Conservation (phyloP, 2,329 filamentous ascomycete species). For the Talaromyces sp. region DNA sequence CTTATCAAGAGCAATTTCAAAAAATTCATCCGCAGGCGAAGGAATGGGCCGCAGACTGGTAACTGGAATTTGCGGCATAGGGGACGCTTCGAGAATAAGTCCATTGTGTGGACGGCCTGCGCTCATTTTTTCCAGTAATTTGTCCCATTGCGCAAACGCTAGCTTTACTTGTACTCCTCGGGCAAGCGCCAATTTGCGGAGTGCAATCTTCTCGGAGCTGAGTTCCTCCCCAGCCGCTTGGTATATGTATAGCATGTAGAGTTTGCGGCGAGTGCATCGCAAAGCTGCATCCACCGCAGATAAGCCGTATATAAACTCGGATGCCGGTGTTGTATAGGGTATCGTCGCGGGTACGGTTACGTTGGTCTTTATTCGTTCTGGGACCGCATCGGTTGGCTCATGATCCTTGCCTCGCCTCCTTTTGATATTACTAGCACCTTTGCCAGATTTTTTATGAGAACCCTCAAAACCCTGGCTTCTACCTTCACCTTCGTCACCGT, state of each 20-base stretch:
- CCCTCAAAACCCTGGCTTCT: not conserved
- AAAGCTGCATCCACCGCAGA: constrained; percentile 77
- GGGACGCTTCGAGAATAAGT: constrained; percentile 78
- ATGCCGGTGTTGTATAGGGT: constrained; percentile 76
- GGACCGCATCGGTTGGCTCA: constrained; percentile 21
- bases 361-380: constrained; percentile 30
- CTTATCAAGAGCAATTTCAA: constrained; percentile 56
- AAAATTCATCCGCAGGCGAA: constrained; percentile 45
- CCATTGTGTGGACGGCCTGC: constrained; percentile 83
- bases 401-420: constrained; percentile 9
- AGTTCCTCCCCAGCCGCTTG: constrained; percentile 51
- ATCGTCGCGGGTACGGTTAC: constrained; percentile 44
- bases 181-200: constrained; percentile 37
- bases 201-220: constrained; percentile 34
- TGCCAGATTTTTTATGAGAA: not conserved
- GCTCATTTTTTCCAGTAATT: constrained; percentile 77
- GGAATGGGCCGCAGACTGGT: constrained; percentile 51
- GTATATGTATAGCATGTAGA: constrained; percentile 82
- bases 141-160: constrained; percentile 58
- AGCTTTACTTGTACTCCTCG: constrained; percentile 52
- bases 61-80: constrained; percentile 67
- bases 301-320: constrained; percentile 84
- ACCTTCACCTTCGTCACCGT: not conserved
- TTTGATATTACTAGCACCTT: constrained; percentile 1
- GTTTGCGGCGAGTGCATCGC: constrained; percentile 60